Base-by-base conservation (phyloP, 768 basidiomycete genomes). In the Brasilioporus rufonigricans region DNA sequence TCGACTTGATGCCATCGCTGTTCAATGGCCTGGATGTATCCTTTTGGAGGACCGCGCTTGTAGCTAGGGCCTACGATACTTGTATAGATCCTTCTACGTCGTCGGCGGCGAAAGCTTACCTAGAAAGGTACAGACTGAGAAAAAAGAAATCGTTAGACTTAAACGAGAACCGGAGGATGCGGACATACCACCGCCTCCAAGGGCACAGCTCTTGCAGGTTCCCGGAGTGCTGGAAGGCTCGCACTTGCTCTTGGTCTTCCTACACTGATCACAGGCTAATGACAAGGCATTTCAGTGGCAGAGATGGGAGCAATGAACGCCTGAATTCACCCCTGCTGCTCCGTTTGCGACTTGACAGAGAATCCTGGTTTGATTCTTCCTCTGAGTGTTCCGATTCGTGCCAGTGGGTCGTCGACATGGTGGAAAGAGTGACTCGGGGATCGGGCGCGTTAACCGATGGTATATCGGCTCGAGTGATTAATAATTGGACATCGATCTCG, bases 1-100 rank as follows among this genome's bases (percentile, higher is more conserved):
- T 95, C 93, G 62, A 94, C 89, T 66, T 93, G 89, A 62, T 95
- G 93, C 84, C 93, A 89, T 63, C 92, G 73, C 55, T 90, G 88
- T 73, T 95, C 93, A 48, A 95, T 93, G 36, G 92, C 92, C 68
- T 93, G 89, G 47, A 95, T 93, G 68, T 95, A 95, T 19, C 93
- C 93, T 65, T 91, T 91, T 7, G 90, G 89, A 11, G 89, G 89
- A 11, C 91, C 92, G 10, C 91, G 85, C 65, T 88, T 89, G 68
- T 86, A 87, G 64, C 86, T 89, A 0, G 87, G 87, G 43, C 86
- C 89, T 90, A 51, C 14, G 43, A 29, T 48, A 52, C 39, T 53
- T 51, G 23, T 55, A 3, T 50, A 27, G n/a, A 38, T 14, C 44
- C 24, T 44, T 39, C 27, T 23, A 24, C 35, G 10, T 40, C 24